These are phyloP conservation scores for Phaeolepiota aurea DNA, from an alignment of 768 basidiomycete species.

Conservation along the genomic window DNA sequence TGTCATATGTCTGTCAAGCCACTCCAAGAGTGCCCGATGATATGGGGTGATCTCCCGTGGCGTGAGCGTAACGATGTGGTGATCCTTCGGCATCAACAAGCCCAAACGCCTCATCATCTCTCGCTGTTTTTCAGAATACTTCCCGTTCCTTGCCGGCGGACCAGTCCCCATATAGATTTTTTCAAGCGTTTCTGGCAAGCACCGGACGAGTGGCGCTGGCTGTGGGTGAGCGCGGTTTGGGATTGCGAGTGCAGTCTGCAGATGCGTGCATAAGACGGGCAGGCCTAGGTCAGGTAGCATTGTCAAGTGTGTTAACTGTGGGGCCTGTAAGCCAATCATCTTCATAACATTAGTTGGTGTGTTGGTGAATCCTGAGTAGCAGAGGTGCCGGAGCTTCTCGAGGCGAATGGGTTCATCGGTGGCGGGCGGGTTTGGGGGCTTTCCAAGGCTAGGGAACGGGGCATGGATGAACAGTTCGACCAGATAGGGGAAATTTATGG, in stretches of 20 bases:
- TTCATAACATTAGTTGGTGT: not conserved
- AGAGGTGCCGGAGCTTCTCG: not conserved
- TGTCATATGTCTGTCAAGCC: not conserved
- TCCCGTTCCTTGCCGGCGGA: not conserved
- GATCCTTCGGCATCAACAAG: not conserved
- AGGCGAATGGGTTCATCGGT: too few relatives aligned
- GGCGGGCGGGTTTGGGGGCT: not conserved
- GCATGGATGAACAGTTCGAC: not conserved
- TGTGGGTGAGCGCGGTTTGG: not conserved
- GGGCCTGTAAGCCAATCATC: not conserved
- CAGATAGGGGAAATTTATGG: not conserved
- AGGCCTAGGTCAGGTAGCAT: not conserved
- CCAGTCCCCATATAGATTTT: not conserved
- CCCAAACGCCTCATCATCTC: not conserved
- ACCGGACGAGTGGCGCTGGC: not conserved
- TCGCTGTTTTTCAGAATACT: not conserved
- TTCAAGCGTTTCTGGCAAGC: not conserved
- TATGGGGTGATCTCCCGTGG: not conserved
- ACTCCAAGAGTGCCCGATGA: not conserved
- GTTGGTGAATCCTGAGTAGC: not conserved
- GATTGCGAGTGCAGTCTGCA: not conserved
- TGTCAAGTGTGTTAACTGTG: not conserved
- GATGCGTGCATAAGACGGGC: not conserved
- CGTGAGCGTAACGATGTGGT: not conserved
- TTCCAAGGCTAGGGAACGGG: not conserved